phyloP scores from a whole-genome alignment of 148 eudicot genomes.

The Vaccinium myrtillus region DNA sequence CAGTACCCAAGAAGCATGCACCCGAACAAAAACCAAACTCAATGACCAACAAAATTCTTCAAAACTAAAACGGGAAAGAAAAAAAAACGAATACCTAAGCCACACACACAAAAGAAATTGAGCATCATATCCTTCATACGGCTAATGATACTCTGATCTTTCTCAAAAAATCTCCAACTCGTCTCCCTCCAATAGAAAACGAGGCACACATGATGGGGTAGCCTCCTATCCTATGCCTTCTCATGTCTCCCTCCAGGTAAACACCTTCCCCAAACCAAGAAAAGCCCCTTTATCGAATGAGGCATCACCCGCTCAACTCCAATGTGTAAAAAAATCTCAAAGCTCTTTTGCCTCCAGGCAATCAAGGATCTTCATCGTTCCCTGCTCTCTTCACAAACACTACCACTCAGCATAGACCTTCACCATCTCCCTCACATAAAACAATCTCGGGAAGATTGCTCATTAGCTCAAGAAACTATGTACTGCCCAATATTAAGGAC shows the following conservation, averaged over 20 bases:
- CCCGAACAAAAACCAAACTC: not conserved
- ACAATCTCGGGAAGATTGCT: slow-evolving; percentile 3
- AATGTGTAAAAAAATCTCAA: not conserved
- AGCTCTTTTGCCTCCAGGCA: not conserved
- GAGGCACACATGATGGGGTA: too few species aligned
- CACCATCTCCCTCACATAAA: not conserved
- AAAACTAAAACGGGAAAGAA: not conserved
- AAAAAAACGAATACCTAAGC: not conserved
- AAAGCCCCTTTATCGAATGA: not conserved
- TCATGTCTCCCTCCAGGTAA: too few species aligned
- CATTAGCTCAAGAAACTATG: not conserved
- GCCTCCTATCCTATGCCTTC: too few species aligned
- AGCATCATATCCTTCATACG: not conserved
- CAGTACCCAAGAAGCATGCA: not conserved
- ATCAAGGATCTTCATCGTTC: not conserved
- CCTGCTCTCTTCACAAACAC: not conserved
- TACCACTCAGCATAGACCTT: not conserved
- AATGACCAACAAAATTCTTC: not conserved
- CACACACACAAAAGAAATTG: not conserved
- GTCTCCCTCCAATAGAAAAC: too few species aligned
- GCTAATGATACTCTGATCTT: not conserved
- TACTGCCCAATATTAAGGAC: not conserved
- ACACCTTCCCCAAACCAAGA: too few species aligned
- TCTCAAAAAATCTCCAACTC: not conserved
- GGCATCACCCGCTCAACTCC: not conserved